A percentile compares a stretch with the other conserved stretches of the same genome.
Conservation (phyloP, 805 yeast species). For the Monosporozyma yasuniensis region DNA sequence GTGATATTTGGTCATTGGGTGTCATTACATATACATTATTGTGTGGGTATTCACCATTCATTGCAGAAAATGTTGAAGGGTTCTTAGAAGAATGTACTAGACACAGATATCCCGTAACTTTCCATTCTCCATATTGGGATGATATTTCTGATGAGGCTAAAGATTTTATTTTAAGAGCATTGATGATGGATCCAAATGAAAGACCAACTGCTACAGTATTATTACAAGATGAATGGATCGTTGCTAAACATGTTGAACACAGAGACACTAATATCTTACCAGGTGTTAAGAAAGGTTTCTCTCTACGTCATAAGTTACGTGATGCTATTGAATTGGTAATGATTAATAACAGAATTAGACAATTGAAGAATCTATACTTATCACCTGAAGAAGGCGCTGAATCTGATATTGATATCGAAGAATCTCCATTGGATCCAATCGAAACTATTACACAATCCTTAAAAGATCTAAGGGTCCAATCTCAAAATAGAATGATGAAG, state of each 20-base stretch:
- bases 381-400: constrained; percentile 41
- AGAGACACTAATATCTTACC: constrained; percentile 66
- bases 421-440: constrained; percentile 9
- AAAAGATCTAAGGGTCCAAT: constrained; percentile 8
- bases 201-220: constrained; percentile 64
- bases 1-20: constrained; percentile 94
- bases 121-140: constrained; percentile 83
- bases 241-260: constrained; percentile 35
- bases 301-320: constrained; percentile 74
- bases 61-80: constrained; percentile 73
- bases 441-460: constrained; percentile 17
- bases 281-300: constrained; percentile 67
- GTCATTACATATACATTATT: constrained; percentile 83
- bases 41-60: constrained; percentile 88
- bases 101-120: constrained; percentile 65
- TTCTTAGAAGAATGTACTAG: constrained; percentile 70
- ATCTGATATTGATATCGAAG: constrained; percentile 27
- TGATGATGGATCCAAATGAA: constrained; percentile 55
- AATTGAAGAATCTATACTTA: constrained; percentile 50
- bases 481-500: constrained; percentile 6
- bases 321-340: constrained; percentile 80
- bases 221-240: constrained; percentile 70
- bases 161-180: constrained; percentile 59
- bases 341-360: constrained; percentile 68
- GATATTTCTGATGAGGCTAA: constrained; percentile 74